Evolutionary conservation across 1,284 basidiomycete species (phyloP).

Genomic region (Cryptococcus neoformans): DNA sequence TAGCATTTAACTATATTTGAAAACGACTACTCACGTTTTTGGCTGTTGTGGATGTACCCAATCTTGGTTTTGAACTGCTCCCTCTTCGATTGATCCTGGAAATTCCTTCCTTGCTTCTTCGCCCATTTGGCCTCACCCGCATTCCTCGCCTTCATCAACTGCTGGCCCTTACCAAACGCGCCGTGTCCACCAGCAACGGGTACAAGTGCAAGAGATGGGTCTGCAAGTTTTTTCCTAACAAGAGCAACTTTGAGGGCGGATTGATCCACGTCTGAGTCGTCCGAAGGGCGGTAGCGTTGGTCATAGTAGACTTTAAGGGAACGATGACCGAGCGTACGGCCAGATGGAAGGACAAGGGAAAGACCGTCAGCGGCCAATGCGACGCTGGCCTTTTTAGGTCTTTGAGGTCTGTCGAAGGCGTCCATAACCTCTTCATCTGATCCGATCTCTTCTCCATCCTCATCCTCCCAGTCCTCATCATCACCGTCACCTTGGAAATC

Average conservation of each 20-base stretch:
- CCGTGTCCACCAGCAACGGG: conserved; percentile 82
- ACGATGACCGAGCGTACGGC: conserved; percentile 87
- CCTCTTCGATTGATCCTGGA: conserved; percentile 71
- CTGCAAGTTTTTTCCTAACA: conserved; percentile 68
- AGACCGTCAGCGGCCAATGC: conserved; percentile 52
- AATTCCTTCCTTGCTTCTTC: conserved; percentile 71
- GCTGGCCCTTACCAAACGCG: conserved; percentile 72
- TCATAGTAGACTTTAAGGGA: conserved; percentile 82
- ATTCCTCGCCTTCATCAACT: conserved; percentile 88
- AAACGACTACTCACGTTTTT: conserved; percentile 60
- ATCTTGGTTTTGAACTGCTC: conserved; percentile 51
- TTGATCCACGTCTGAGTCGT: conserved; percentile 28
- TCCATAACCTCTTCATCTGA: conserved; percentile 1
- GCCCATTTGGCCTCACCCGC: conserved; percentile 91
- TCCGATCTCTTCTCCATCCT: conserved; percentile 31
- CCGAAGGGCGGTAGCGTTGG: conserved; percentile 61
- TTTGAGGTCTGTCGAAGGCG: background rate
- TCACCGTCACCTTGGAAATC: conserved; percentile 70
- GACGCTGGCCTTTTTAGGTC: conserved; percentile 12
- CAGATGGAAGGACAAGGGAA: conserved; percentile 94
- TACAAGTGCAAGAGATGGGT: conserved; percentile 77
- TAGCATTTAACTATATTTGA: too few species aligned
- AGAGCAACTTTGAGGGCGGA: conserved; percentile 55
- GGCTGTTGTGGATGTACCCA: conserved; percentile 65
- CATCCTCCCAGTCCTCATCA: conserved; percentile 48